Evolutionary conservation across 441 rosid genomes (phyloP).

Genomic region (Pelargonium cotyledonis): DNA sequence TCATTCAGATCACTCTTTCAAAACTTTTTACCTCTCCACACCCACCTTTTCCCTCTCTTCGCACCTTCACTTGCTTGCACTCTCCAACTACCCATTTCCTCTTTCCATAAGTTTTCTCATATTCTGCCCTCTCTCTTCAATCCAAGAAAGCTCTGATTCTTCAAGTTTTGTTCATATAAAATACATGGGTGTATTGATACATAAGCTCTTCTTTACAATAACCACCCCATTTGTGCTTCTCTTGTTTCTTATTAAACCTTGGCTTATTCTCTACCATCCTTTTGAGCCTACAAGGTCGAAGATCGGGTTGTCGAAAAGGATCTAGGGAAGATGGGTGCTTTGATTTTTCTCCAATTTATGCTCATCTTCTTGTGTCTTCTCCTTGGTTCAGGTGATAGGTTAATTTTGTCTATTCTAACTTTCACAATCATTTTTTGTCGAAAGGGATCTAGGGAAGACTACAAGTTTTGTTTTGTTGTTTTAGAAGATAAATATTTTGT

Average conservation of each 20-base stretch:
- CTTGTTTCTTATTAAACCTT: background rate
- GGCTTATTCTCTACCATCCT: constrained; percentile 22
- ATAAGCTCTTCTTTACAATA: constrained; percentile 43
- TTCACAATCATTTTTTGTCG: no score
- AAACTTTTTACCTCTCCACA: constrained; percentile 23
- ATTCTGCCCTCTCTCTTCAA: constrained; percentile 53
- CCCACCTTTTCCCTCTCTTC: constrained; percentile 35
- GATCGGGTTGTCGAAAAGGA: constrained; percentile 6
- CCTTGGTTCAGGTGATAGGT: constrained; percentile 52
- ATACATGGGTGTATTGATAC: constrained; percentile 28
- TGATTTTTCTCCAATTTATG: constrained; percentile 30
- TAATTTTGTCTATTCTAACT: no score
- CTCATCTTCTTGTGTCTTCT: constrained; percentile 46
- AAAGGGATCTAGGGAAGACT: no score
- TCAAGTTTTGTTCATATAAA: constrained; percentile 36
- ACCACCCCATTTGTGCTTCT: constrained; percentile 27
- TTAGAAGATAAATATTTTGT: background rate
- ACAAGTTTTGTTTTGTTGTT: no score
- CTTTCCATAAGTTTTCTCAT: constrained; percentile 95
- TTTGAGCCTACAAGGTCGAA: no score
- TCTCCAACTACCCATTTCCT: constrained; percentile 65
- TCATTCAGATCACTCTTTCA: constrained; percentile 28
- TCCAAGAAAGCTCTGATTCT: constrained; percentile 86
- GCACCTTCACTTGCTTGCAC: constrained; percentile 81
- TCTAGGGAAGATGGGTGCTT: constrained; percentile 37